phyloP scores from a whole-genome alignment of 2,329 filamentous ascomycete species.

The Aspergillus aculeatus region DNA sequence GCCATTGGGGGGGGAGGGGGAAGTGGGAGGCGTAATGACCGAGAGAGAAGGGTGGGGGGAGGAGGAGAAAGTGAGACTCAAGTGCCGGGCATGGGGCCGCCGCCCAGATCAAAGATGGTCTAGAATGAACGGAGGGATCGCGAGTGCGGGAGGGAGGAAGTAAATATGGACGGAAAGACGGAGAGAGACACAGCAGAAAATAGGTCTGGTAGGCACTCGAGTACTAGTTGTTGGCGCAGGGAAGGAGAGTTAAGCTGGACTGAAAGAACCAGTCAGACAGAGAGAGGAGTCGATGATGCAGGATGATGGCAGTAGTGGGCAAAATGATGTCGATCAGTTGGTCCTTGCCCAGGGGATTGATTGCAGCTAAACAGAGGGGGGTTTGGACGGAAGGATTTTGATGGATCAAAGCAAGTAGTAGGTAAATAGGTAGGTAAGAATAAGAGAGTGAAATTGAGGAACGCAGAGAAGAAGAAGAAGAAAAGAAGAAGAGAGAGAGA shows the following conservation, averaged over 20 bases:
- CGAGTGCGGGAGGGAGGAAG: neutral
- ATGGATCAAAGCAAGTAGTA: no score
- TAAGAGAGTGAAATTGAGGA: neutral
- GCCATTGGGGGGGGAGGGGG: constrained; percentile 30
- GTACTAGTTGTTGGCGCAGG: neutral
- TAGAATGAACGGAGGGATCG: neutral
- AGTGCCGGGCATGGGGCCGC: neutral
- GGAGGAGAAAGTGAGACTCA: constrained; percentile 10
- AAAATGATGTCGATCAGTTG: neutral
- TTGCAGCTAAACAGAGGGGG: neutral
- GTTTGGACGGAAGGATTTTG: no score
- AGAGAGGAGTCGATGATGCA: neutral
- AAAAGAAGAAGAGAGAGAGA: neutral
- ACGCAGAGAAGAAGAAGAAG: neutral
- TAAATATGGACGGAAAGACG: neutral
- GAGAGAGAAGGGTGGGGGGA: constrained; percentile 4
- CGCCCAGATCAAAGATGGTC: neutral
- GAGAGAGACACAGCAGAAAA: neutral
- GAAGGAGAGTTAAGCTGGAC: neutral
- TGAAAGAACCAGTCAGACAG: neutral
- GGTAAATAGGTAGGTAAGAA: neutral
- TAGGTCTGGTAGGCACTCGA: no score
- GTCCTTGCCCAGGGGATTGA: neutral
- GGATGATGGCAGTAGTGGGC: neutral
- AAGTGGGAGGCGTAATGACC: constrained; percentile 3